Evolutionary conservation across 441 rosid species (phyloP), one percentile per base, ranked within the genome.

Genomic region (Capsella rubella): DNA sequence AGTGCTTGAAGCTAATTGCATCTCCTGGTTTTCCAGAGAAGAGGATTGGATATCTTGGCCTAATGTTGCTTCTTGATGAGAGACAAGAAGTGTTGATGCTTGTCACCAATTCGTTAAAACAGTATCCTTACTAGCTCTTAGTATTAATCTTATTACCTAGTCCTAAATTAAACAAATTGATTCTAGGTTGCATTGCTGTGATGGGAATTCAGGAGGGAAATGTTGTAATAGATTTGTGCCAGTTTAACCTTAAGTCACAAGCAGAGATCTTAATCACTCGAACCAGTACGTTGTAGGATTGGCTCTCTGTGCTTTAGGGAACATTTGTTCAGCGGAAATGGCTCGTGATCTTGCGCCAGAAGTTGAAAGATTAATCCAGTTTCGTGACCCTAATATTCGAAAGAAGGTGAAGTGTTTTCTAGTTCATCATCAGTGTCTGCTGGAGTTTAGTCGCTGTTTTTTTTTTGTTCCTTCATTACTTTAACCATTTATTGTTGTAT

Each of bases 291-390:
- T 91, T 75, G 97, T 95, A 79, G 99, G 99, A 78, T 97, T 95
- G 56, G 97, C 99, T 27, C 93, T 93, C 71, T 95, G 99, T 87
- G 99, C 99, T 80, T 82, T 95, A 82, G 99, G 99, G 75, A 96
- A 96, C 77, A 96, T 93, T 72, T 93, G 97, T 72, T 96, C 99
- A 29, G 99, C 97, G 16, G 99, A 96, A 82, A 96, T 96, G 98
- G 97, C 99, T 18, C 95, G 97, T 79, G 99, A 93, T 88, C 97
- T 96, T 83, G 98, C 98, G 6, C 96, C 98, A 35, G 98, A 96
- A 85, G 99, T 96, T 55, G 99, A 96, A 83, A 86, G 96, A 85
- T 80, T 96, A 78, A 85, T 96, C 78, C 96, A 86, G 79, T 96
- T 93, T 88, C 95, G 99, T 81, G 99, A 96, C 80, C 99, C 99